Percentiles rank a stretch among this genome's conserved stretches.
phyloP scores from a whole-genome alignment of 805 yeast genomes.

The Candida berthetii region DNA sequence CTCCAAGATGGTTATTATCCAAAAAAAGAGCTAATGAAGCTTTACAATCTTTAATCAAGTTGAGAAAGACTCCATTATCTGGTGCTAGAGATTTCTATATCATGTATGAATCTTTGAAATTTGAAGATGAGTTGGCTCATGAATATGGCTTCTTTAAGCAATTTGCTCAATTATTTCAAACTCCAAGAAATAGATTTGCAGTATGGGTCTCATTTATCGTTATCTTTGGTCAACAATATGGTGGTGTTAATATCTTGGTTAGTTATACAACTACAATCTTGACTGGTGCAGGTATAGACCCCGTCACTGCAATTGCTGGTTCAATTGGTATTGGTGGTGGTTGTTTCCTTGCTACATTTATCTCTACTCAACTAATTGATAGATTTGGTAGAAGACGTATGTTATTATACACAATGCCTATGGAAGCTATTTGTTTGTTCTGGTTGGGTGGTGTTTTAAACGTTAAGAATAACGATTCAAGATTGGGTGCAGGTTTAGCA shows the following conservation, averaged over 20 bases:
- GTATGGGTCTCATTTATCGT: constrained; percentile 42
- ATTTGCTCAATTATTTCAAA: constrained; percentile 33
- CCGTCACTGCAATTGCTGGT: constrained; percentile 38
- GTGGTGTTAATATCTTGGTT: constrained; percentile 48
- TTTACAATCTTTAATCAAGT: constrained; percentile 36
- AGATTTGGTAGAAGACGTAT: constrained; percentile 44
- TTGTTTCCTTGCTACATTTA: constrained; percentile 37
- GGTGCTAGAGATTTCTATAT: constrained; percentile 66
- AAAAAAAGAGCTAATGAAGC: constrained; percentile 44
- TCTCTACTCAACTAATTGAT: constrained; percentile 43
- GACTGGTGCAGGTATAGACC: constrained; percentile 35
- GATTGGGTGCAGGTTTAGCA: constrained; percentile 36
- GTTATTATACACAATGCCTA: constrained; percentile 52
- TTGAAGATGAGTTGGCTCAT: constrained; percentile 37
- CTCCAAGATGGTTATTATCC: constrained; percentile 65
- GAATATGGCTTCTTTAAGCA: constrained; percentile 30
- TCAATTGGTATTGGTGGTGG: constrained; percentile 46
- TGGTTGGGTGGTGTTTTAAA: constrained; percentile 43
- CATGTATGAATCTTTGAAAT: constrained; percentile 44
- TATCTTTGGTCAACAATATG: constrained; percentile 49
- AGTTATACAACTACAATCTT: constrained; percentile 45
- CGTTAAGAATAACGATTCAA: constrained; percentile 26
- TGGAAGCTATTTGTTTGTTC: constrained; percentile 49
- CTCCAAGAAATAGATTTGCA: constrained; percentile 44
- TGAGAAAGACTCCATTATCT: constrained; percentile 40